Base-by-base conservation (phyloP, 2,329 filamentous ascomycete species). In the Colletotrichum shisoi region DNA sequence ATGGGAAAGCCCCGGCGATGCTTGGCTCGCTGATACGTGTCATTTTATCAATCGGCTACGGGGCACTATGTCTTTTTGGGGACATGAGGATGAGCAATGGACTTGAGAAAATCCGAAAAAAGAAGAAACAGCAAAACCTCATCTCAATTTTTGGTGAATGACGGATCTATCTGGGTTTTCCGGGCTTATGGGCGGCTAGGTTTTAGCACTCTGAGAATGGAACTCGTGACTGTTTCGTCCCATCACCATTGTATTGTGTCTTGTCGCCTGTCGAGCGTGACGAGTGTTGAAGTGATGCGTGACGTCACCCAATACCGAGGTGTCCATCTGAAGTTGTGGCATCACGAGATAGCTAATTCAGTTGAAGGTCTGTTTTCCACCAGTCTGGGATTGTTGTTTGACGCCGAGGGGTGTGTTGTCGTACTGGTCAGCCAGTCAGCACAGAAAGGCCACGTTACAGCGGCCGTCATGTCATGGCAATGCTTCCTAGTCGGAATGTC, bases 191-290 rank as follows among this genome's bases (percentile, higher is more conserved):
- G 62, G 61, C 65, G 37, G 65, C 52, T 68, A 64, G 51, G 19
- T 59, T 27, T 63, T 68, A 66, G 65, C 65, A 37, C 56, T 68
- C 65, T 61, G 56, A 61, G 65, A 68, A 66, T 65, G 62, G 62
- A 68, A 68, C 56, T 68, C 56, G 59, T 56, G 65, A 68, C 51
- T 68, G 56, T 68, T 67, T 61, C 53, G 56, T 68, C 62, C 65
- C 65, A 68, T 65, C 34, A 37, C 21, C 31, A 15, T 44, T 13
- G 51, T 48, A 15, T 44, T 13, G 51, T 48, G 24, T n/a, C 40
- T 17, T 39, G 15, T 40, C n/a, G 12, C 51, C 53, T 24, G 12
- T 59, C 46, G n/a, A 4, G 4, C 42, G 31, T 12, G 21, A 13
- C 40, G 11, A 21, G 9, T 40, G 31, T 9, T 21, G 13, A 40